phyloP scores from a whole-genome alignment of 257 asterid species.

The Catharanthus roseus region DNA sequence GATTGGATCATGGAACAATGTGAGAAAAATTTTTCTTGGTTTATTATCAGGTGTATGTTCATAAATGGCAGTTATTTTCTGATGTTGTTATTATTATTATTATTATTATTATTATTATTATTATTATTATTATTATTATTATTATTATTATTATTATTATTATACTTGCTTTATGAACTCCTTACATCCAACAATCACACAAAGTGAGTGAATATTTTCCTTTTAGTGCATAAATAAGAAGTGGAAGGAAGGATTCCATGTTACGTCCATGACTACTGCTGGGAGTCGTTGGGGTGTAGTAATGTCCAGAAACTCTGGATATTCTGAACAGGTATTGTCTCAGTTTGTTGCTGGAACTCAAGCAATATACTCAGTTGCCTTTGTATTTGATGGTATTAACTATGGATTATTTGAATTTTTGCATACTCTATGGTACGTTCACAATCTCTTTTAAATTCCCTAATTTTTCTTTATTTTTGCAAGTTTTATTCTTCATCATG shows the following conservation, averaged over 20 bases:
- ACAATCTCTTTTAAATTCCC: background rate
- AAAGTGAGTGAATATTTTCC: constrained; percentile 98
- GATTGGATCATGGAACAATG: constrained; percentile 99
- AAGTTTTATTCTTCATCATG: background rate
- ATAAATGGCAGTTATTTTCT: background rate
- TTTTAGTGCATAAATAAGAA: constrained; percentile 93
- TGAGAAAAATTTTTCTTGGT: constrained; percentile 57
- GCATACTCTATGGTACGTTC: constrained; percentile 85
- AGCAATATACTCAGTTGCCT: constrained; percentile 78
- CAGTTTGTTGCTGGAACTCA: constrained; percentile 96
- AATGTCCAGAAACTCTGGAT: constrained; percentile 92
- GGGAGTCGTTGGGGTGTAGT: constrained; percentile 99
- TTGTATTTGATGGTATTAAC: constrained; percentile 84
- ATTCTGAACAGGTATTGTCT: constrained; percentile 73
- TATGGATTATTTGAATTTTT: constrained; percentile 87
- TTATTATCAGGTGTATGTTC: no score
- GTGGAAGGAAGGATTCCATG: constrained; percentile 99
- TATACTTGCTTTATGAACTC: constrained; percentile 53
- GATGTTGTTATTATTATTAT: no score
- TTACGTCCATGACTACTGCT: constrained; percentile 97
- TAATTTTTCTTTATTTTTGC: background rate
- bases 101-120: no score
- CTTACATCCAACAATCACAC: constrained; percentile 90
- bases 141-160: background rate
- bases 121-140: no score